These are phyloP conservation scores for Chaetomium fimeti DNA, from an alignment of 495 filamentous ascomycete genomes.

Conservation along the genomic window DNA sequence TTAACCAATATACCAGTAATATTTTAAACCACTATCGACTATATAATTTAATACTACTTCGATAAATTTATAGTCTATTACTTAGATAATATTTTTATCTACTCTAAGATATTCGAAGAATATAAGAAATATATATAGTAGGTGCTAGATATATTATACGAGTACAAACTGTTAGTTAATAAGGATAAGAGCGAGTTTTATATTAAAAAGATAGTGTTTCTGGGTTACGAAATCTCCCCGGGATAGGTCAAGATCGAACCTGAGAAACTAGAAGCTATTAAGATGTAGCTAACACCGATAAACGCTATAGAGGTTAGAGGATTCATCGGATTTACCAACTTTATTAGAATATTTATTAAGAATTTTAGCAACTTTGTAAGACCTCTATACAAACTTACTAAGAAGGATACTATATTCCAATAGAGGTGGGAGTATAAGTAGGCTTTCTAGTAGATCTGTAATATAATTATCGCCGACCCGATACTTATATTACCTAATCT, in stretches of 20 bases:
- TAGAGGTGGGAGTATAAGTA: not conserved
- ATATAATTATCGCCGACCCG: no score
- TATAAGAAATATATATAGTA: no score
- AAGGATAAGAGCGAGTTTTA: not conserved
- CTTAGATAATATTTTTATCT: slow-evolving; percentile 15
- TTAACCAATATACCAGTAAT: not conserved
- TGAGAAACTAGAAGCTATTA: not conserved
- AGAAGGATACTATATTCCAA: not conserved
- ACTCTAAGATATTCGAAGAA: no score
- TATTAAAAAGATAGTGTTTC: not conserved
- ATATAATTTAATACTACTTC: not conserved
- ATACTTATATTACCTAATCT: not conserved
- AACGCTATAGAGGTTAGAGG: not conserved
- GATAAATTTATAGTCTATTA: slow-evolving; percentile 12
- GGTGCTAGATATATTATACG: no score
- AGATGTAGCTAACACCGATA: not conserved
- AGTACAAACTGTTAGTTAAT: slow-evolving; percentile 7
- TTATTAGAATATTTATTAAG: not conserved
- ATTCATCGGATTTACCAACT: slow-evolving; percentile 7
- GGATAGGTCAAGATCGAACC: not conserved
- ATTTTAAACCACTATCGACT: not conserved
- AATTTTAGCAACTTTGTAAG: not conserved
- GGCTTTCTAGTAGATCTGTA: not conserved
- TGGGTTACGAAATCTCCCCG: not conserved
- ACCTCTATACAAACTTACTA: not conserved